Evolutionary conservation across 345 rosid genomes (phyloP), one percentile per base, ranked within the genome.

Genomic region (Lenwebbia sp.): DNA sequence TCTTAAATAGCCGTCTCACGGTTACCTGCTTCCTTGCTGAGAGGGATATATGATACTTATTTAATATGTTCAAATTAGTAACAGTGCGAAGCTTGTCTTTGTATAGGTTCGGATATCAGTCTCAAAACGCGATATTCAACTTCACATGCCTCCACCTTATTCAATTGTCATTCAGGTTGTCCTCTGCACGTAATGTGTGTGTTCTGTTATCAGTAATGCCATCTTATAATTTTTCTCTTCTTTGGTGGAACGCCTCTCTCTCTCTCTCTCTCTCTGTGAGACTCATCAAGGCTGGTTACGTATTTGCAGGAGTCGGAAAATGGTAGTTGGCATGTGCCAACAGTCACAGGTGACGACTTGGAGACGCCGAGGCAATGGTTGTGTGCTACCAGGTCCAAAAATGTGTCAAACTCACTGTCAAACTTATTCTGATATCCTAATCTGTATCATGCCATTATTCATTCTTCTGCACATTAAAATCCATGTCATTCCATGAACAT

Each of bases 61-160:
- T 70, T 0, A 37, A 40, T 70, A 19, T 19, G 47, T 70, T 70
- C 7, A 19, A 70, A 19, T 70, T 70, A 10, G 47, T 82, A 51
- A 82, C 37, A 6, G 54, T 82, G 47, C 21, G 47, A 82, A 51
- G 41, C 84, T 82, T 82, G 23, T 82, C 84, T 52, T 82, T 9
- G 84, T 54, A 1, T 82, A 82, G 99, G 96, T 96, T 88, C 88
- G 99, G 49, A 65, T 94, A 10, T 92, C 96, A 22, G 90, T 90
- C 26, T 86, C 95, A 1, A 90, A 88, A 65, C 83, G 85, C 30
- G 96, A 96, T 41, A 84, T 94, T 84, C 84, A 49, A 47, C 89
- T 97, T 7, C 94, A 88, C 85, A 95, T 94, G 99, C 99, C 99
- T 41, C 99, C 99, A 4, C 98, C 99, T 13, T 97, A 94, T 91